Evolutionary conservation across 129 eudicot genomes (phyloP).

Genomic region (Arctium lappa): DNA sequence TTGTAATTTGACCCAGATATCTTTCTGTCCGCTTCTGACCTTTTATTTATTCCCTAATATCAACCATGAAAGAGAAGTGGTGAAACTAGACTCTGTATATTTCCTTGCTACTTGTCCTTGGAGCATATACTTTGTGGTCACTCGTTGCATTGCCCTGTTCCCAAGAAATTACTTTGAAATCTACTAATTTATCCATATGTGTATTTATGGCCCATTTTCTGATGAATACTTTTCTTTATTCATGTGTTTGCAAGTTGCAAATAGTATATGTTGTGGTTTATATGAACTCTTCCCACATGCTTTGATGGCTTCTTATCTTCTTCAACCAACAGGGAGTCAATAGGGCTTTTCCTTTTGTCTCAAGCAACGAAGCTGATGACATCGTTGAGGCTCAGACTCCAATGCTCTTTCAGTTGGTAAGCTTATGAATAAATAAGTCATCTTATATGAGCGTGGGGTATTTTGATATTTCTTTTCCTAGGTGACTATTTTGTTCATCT

Average conservation of each 20-base stretch:
- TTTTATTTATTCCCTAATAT: too few relatives aligned
- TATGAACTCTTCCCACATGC: background rate
- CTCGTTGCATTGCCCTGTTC: too few relatives aligned
- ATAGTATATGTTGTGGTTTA: background rate
- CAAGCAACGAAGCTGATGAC: conserved; percentile 91
- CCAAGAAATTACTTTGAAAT: too few relatives aligned
- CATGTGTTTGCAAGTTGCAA: background rate
- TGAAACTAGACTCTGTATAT: too few relatives aligned
- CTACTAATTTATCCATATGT: too few relatives aligned
- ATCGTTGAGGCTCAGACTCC: conserved; percentile 89
- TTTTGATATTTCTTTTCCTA: background rate
- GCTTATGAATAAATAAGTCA: background rate
- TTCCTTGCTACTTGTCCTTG: too few relatives aligned
- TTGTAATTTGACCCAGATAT: too few relatives aligned
- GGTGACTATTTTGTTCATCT: background rate
- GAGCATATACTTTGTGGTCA: too few relatives aligned
- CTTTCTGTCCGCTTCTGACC: too few relatives aligned
- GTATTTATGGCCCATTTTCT: background rate
- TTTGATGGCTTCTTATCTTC: conserved; percentile 6
- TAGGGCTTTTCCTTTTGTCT: conserved; percentile 92
- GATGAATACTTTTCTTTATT: background rate
- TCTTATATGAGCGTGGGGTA: background rate
- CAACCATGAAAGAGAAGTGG: too few relatives aligned
- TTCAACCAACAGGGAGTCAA: conserved; percentile 69
- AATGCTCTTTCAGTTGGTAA: conserved; percentile 86